Conservation (phyloP, 768 basidiomycete species). For the Leccinum barrowsii region DNA sequence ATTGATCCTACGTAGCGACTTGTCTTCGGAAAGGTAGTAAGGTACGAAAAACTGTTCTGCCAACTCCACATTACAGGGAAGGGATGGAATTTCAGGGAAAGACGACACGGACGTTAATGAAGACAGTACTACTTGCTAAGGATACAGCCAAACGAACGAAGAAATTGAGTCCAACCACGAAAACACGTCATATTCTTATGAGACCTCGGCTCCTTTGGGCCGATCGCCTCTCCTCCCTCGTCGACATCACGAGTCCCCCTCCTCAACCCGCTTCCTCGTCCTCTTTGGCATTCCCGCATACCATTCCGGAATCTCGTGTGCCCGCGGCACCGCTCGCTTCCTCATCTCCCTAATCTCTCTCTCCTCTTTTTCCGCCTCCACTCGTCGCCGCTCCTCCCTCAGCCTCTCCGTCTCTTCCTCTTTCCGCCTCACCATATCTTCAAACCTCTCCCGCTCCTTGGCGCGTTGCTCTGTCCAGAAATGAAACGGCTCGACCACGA, state of each 20-base stretch:
- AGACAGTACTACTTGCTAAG: background rate
- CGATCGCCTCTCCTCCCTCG: background rate
- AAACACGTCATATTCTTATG: background rate
- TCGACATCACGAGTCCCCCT: background rate
- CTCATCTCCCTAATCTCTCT: slow-evolving; percentile 58
- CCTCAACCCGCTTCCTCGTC: slow-evolving; percentile 4
- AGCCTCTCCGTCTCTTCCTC: slow-evolving; percentile 49
- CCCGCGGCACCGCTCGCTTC: slow-evolving; percentile 60
- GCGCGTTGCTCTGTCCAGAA: slow-evolving; percentile 56
- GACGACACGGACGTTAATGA: background rate
- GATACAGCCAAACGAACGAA: background rate
- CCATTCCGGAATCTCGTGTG: slow-evolving; percentile 75
- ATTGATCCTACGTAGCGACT: background rate
- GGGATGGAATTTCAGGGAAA: background rate
- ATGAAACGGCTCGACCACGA: slow-evolving; percentile 30
- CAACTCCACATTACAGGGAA: background rate
- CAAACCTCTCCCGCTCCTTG: slow-evolving; percentile 62
- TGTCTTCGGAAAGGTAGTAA: background rate
- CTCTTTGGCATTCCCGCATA: slow-evolving; percentile 68
- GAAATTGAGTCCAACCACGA: background rate
- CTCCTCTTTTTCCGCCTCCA: slow-evolving; percentile 55
- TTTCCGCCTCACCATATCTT: slow-evolving; percentile 52
- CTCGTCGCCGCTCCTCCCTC: slow-evolving; percentile 45
- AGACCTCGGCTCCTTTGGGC: background rate
- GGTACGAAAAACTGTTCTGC: background rate